Conservation (phyloP, 768 basidiomycete genomes). For the Pulveroboletus frians region DNA sequence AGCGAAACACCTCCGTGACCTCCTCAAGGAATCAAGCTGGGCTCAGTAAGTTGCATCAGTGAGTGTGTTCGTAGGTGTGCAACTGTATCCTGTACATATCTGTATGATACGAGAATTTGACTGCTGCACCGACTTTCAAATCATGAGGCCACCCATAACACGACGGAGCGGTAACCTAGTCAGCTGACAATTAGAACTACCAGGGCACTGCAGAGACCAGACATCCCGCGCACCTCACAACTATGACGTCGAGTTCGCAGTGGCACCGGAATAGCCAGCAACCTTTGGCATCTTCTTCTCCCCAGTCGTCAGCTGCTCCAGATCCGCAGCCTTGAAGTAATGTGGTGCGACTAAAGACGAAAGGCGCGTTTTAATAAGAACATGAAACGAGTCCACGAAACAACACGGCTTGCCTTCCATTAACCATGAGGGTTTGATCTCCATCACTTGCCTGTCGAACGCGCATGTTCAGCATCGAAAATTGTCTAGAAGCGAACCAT, state of each 20-base stretch:
- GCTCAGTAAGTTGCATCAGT: constrained; percentile 27
- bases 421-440: constrained; percentile 94
- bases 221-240: background rate
- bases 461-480: background rate
- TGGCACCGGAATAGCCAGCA: constrained; percentile 33
- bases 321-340: constrained; percentile 84
- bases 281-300: constrained; percentile 93
- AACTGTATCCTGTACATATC: background rate
- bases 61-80: background rate
- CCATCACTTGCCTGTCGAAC: constrained; percentile 79
- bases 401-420: constrained; percentile 62
- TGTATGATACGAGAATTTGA: constrained; percentile 1
- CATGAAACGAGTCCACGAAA: background rate
- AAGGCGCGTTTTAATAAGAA: background rate
- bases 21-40: constrained; percentile 55
- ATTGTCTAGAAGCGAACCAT: background rate
- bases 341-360: constrained; percentile 77
- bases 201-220: background rate
- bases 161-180: background rate
- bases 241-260: constrained; percentile 10
- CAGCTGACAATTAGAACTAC: background rate
- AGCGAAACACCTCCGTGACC: constrained; percentile 51
- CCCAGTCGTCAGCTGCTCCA: constrained; percentile 72
- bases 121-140: background rate
- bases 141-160: too few relatives aligned